Evolutionary conservation across 371 early-diverging fungal genomes (phyloP), one percentile per base, ranked within the genome.

Genomic region (Mucor racemosus): DNA sequence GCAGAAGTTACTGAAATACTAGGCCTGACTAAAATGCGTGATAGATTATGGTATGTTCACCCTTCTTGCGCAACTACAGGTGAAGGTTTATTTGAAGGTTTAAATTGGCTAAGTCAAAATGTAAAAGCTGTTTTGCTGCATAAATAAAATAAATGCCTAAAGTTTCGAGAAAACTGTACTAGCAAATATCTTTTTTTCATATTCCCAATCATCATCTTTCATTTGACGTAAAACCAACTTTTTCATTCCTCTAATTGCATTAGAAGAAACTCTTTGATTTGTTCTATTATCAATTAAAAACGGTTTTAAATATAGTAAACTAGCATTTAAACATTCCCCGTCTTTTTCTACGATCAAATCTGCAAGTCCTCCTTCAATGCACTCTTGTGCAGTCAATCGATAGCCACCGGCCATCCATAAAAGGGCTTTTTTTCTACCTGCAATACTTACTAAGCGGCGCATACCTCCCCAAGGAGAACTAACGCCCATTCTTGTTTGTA

Each of bases 71-170:
- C 94, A 2, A 92, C 92, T 11, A 91, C 92, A 6, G 95, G 95
- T 31, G 94, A 95, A 65, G 95, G 95, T 59, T 81, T 95, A 55
- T 91, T 90, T 79, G 94, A 95, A 75, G 95, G 95, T 31, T 82
- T 95, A 62, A 90, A 89, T 74, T 95, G 95, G 95, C 82, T 94
- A 81, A 92, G 91, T 78, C 90, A 92, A 80, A 93, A 94, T 74
- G 89, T 92, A 72, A 92, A 93, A 56, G 53, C 61, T 34, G 55
- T 62, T 3, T n/a, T 56, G 56, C 17, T 17, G 6, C 34, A 36
- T 56, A 56, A 56, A 56, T 56, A 56, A 56, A 56, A 17, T 17
- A 34, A 44, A 44, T 1, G 11, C 0, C 44, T 54, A 64, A n/a
- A 60, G 50, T 17, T 62, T 62, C 6, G 63, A 36, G n/a, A 62